A percentile compares a stretch with the other conserved stretches of the same genome.
These are phyloP conservation scores for Isoetes taiwanensis DNA, from an alignment of 75 land plant genomes.

Conservation along the genomic window DNA sequence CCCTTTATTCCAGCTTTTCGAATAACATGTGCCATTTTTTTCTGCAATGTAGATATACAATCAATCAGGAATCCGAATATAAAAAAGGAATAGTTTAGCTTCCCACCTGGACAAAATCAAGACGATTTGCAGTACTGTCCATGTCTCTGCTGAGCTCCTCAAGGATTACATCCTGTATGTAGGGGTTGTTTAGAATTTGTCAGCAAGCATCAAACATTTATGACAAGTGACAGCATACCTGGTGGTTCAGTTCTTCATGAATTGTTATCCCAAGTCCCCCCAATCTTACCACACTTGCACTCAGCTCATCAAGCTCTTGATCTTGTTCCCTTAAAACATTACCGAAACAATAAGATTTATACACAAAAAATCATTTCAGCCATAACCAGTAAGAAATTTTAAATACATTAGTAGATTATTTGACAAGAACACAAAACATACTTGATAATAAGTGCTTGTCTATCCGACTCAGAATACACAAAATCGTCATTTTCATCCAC, in stretches of 20 bases:
- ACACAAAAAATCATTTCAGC: background rate
- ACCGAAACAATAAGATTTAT: background rate
- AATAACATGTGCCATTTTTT: slow-evolving; percentile 70
- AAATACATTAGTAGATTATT: too few species aligned
- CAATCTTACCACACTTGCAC: slow-evolving; percentile 81
- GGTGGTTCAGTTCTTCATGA: slow-evolving; percentile 79
- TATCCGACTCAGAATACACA: slow-evolving; percentile 36
- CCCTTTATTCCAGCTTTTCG: slow-evolving; percentile 83
- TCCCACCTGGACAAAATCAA: slow-evolving; percentile 86
- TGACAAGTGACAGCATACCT: slow-evolving; percentile 29
- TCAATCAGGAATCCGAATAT: background rate
- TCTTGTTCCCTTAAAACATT: slow-evolving; percentile 63
- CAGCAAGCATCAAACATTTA: background rate
- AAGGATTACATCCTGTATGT: slow-evolving; percentile 54
- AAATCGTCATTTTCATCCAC: slow-evolving; percentile 31
- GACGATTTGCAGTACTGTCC: slow-evolving; percentile 79
- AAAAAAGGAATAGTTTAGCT: background rate
- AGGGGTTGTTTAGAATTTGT: background rate
- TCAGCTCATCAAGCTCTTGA: slow-evolving; percentile 83
- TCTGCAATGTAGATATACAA: slow-evolving; percentile 38
- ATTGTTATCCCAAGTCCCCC: slow-evolving; percentile 88
- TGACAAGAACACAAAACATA: slow-evolving; percentile 14
- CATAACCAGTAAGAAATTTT: background rate
- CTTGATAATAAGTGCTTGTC: slow-evolving; percentile 48
- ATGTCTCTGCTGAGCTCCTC: slow-evolving; percentile 69